Percentiles rank a stretch among this genome's conserved stretches.
Conservation (phyloP, 148 eudicot species). For the Heliosperma pusillum region DNA sequence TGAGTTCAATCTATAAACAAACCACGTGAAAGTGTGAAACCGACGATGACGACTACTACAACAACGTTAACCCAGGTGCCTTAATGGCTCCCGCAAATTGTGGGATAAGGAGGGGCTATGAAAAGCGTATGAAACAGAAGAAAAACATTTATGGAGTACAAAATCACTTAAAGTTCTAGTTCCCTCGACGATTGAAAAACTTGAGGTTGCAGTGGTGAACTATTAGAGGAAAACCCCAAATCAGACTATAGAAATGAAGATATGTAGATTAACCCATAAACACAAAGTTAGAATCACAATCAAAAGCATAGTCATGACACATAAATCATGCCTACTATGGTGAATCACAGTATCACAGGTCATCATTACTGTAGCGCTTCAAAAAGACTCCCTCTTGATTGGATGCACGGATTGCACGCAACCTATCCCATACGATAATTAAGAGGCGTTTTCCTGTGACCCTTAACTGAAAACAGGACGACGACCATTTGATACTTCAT, state of each 20-base stretch:
- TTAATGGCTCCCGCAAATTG: too few relatives aligned
- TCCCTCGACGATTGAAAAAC: not conserved
- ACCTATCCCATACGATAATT: not conserved
- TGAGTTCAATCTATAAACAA: constrained; percentile 11
- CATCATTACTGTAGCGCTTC: not conserved
- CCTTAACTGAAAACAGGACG: not conserved
- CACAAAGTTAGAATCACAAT: not conserved
- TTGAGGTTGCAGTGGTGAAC: not conserved
- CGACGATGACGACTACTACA: too few relatives aligned
- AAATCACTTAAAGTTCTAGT: not conserved
- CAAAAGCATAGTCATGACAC: not conserved
- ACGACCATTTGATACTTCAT: not conserved
- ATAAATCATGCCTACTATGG: not conserved
- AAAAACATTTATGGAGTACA: not conserved
- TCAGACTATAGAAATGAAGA: not conserved
- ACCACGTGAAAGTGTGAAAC: not conserved
- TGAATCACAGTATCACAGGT: not conserved
- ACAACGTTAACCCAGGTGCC: too few relatives aligned
- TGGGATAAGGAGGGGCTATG: too few relatives aligned
- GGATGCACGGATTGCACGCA: not conserved
- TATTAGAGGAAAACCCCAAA: not conserved
- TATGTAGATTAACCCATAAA: not conserved
- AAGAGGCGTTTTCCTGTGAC: not conserved
- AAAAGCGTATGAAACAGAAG: not conserved
- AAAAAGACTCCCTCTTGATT: not conserved